A percentile compares a stretch with the other conserved stretches of the same genome.
Evolutionary conservation across 1,284 basidiomycete species (phyloP).

Genomic region (Ceratobasidium papillatum): DNA sequence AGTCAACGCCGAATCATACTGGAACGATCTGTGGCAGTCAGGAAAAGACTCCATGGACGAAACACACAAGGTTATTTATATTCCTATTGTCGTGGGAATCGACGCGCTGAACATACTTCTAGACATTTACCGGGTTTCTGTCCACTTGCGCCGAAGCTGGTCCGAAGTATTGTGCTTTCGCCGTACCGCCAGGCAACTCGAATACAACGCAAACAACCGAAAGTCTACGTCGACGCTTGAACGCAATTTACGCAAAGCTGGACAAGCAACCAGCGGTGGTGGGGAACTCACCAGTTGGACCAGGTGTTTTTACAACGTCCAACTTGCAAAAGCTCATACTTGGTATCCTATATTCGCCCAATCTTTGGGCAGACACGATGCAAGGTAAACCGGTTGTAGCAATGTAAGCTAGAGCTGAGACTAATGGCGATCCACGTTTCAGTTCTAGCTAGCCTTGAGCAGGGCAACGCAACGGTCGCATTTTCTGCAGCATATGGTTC

Average conservation of each 20-base stretch:
- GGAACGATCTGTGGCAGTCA: conserved; percentile 43
- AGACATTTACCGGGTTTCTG: conserved; percentile 41
- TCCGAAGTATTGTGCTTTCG: conserved; percentile 38
- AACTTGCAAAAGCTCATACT: not conserved
- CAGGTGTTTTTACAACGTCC: conserved; percentile 16
- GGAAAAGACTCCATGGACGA: conserved; percentile 44
- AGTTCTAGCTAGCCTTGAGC: conserved; percentile 6
- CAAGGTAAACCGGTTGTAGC: not conserved
- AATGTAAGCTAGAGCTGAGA: conserved; percentile 5
- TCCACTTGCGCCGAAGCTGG: conserved; percentile 41
- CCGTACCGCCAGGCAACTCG: not conserved
- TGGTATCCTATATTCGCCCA: not conserved
- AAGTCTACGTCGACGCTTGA: conserved; percentile 18
- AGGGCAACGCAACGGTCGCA: not conserved
- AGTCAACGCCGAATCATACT: conserved; percentile 42
- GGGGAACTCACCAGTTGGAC: conserved; percentile 1
- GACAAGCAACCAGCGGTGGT: not conserved
- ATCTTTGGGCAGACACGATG: not conserved
- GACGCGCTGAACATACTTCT: no score
- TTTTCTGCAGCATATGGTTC: not conserved
- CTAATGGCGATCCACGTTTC: not conserved
- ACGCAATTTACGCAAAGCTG: not conserved
- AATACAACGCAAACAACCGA: not conserved
- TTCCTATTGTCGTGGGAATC: no score
- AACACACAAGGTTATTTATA: conserved; percentile 42